Percentiles rank a stretch among this genome's conserved stretches.
Evolutionary conservation across 495 filamentous ascomycete genomes (phyloP).

Genomic region (Trichoderma gamsii): DNA sequence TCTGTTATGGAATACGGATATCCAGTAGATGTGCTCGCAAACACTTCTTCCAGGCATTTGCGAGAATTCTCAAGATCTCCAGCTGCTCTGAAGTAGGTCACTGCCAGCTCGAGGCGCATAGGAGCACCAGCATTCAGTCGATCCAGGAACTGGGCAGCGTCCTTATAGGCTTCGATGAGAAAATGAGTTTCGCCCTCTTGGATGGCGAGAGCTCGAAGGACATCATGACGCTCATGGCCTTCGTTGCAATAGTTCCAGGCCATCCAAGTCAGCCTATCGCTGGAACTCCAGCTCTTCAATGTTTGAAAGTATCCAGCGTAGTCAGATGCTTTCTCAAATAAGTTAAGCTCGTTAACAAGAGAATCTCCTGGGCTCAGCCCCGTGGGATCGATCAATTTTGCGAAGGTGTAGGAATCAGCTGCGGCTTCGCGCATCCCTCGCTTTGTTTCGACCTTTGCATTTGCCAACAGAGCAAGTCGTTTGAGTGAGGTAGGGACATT

Average conservation of each 20-base stretch:
- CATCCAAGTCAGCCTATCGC: constrained; percentile 20
- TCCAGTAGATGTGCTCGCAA: constrained; percentile 18
- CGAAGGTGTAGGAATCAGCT: constrained; percentile 16
- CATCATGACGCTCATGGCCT: constrained; percentile 1
- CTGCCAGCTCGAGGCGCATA: constrained; percentile 17
- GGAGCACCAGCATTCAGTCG: constrained; percentile 20
- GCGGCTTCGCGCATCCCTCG: constrained; percentile 7
- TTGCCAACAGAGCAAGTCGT: constrained; percentile 15
- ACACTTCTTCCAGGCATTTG: constrained; percentile 18
- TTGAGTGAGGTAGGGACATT: not conserved
- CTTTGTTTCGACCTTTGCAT: constrained; percentile 16
- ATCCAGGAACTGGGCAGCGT: constrained; percentile 18
- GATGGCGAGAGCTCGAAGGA: constrained; percentile 13
- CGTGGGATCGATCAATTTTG: constrained; percentile 17
- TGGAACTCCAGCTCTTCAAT: constrained; percentile 20
- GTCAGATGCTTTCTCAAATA: constrained; percentile 10
- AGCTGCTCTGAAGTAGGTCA: constrained; percentile 7
- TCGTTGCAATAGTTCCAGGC: constrained; percentile 18
- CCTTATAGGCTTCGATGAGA: constrained; percentile 18
- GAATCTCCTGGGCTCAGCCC: constrained; percentile 14
- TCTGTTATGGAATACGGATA: constrained; percentile 16
- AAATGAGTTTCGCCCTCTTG: constrained; percentile 14
- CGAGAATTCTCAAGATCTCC: constrained; percentile 18
- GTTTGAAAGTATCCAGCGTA: constrained; percentile 14
- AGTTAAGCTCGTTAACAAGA: constrained; percentile 16